These are phyloP conservation scores for Apiotrichum brassicae DNA, from an alignment of 1,284 basidiomycete species.

Conservation along the genomic window DNA sequence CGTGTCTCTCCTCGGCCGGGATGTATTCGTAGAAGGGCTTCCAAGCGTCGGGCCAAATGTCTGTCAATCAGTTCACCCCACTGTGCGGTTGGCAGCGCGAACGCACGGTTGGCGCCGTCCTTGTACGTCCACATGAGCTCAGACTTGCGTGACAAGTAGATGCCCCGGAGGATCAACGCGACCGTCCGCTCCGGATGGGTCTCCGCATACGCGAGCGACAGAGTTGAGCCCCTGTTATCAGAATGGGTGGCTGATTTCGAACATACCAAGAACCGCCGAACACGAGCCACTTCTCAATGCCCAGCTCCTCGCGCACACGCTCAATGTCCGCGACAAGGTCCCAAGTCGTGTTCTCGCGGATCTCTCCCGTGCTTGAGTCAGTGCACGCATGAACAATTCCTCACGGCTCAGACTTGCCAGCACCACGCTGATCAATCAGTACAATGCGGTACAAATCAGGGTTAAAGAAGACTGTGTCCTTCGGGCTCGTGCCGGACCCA, in stretches of 20 bases:
- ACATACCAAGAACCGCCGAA: constrained; percentile 84
- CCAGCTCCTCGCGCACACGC: constrained; percentile 64
- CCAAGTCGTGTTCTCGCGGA: constrained; percentile 90
- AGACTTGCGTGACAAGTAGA: constrained; percentile 77
- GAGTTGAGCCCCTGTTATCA: constrained; percentile 67
- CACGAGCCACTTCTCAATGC: constrained; percentile 76
- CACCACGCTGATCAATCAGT: constrained; percentile 73
- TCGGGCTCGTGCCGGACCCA: constrained; percentile 35
- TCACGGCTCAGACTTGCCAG: constrained; percentile 75
- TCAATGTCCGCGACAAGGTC: constrained; percentile 88
- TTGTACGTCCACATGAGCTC: constrained; percentile 93
- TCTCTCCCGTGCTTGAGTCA: constrained; percentile 56
- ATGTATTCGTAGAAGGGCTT: constrained; percentile 73
- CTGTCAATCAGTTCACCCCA: constrained; percentile 1
- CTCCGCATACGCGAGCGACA: constrained; percentile 80
- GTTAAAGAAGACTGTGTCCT: constrained; percentile 73
- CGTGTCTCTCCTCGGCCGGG: constrained; percentile 66
- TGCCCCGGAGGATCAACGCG: constrained; percentile 75
- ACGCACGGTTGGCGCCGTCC: constrained; percentile 42
- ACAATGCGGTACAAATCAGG: constrained; percentile 66
- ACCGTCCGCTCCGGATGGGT: constrained; percentile 74
- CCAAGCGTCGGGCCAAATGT: constrained; percentile 80
- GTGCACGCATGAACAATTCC: neutral
- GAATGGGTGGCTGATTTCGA: neutral
- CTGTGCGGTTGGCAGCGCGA: neutral